Evolutionary conservation across 148 eudicot genomes (phyloP).

Genomic region (Beta vulgaris): DNA sequence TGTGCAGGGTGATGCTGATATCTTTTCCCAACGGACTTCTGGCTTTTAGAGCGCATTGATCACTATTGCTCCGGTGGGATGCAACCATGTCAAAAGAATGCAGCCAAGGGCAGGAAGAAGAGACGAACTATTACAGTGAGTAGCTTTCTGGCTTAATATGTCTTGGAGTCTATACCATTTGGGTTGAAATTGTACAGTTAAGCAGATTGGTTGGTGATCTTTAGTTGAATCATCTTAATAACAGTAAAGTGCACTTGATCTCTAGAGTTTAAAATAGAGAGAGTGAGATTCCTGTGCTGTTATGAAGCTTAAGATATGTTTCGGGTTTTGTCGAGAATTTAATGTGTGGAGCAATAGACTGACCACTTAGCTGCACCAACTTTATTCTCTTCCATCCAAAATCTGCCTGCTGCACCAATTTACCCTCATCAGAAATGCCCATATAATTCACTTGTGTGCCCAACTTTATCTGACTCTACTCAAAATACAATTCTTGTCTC

Average conservation of each 20-base stretch:
- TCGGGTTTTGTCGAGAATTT: not conserved
- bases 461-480: too few relatives aligned
- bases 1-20: conserved; percentile 97
- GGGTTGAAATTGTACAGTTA: not conserved
- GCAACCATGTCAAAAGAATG: conserved; percentile 44
- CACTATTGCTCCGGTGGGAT: conserved; percentile 84
- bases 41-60: conserved; percentile 82
- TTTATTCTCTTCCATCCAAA: too few relatives aligned
- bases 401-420: too few relatives aligned
- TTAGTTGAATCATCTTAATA: not conserved
- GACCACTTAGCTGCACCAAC: too few relatives aligned
- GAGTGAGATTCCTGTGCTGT: too few relatives aligned
- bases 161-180: not conserved
- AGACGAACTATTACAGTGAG: conserved; percentile 74
- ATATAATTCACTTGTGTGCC: too few relatives aligned
- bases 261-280: too few relatives aligned
- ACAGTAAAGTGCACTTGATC: not conserved
- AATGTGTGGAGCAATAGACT: too few relatives aligned
- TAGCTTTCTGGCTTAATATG: conserved; percentile 3
- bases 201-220: not conserved
- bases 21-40: conserved; percentile 98
- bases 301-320: not conserved
- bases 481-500: too few relatives aligned
- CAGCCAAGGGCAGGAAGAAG: conserved; percentile 69
- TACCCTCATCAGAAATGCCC: too few relatives aligned